Evolutionary conservation across 768 basidiomycete genomes (phyloP), one percentile per base, ranked within the genome.

Genomic region (Leccinum subtestaceum): DNA sequence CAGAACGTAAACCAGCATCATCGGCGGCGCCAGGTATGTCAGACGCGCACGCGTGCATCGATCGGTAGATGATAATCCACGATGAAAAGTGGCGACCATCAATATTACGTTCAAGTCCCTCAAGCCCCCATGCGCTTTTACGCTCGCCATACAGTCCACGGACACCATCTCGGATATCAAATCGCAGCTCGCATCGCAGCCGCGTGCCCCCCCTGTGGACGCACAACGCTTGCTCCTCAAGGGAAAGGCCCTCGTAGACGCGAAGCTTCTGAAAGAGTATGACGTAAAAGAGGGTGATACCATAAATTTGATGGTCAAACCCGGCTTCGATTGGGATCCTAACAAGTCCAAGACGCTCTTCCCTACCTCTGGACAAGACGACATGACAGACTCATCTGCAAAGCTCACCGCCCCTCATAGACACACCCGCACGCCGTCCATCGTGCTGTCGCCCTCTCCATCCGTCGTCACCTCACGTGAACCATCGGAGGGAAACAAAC

Each of bases 221-320:
- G 79, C 82, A 31, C 95, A 97, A 73, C 80, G 97, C 3, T 83
- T 98, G 15, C 78, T 99, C 11, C 79, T 97, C 55, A 98, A 95
- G 75, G 97, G 97, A 57, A 99, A 99, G 73, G 94, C 89, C 0
- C 83, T 98, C 62, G 86, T 85, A 15, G 96, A 98, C 77, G 77
- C 76, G 25, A 96, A 95, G 70, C 83, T 99, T 10, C 76, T 98
- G 43, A 89, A 89, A 69, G 97, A 98, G 72, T 99, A 98, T 78
- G 83, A 77, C 68, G 80, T 95, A 67, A 84, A 86, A 66, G 84
- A 88, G 69, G 90, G 88, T 11, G 87, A 91, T 64, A 88, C 85
- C 11, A 77, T 98, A 66, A 96, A 89, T 72, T 78, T 99, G 48
- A 88, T 95, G 79, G 75, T 95, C 71, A 96, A 95, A 69, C 81